These are phyloP conservation scores for Punctularia strigosozonata DNA, from an alignment of 768 basidiomycete genomes.

Conservation along the genomic window DNA sequence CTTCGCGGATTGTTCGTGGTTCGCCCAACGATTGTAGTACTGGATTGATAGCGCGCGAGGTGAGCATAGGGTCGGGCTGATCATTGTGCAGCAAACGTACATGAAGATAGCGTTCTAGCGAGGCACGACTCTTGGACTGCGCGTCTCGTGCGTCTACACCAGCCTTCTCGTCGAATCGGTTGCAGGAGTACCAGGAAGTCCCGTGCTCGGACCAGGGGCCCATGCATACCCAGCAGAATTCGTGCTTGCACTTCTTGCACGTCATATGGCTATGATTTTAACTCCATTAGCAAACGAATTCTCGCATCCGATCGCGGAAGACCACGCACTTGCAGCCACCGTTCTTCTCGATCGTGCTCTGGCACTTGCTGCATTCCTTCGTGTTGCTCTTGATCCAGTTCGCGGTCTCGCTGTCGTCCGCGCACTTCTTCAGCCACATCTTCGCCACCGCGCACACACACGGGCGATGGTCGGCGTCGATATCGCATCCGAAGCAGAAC, in stretches of 20 bases:
- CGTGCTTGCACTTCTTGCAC: slow-evolving; percentile 97
- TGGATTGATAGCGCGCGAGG: slow-evolving; percentile 16
- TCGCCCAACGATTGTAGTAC: slow-evolving; percentile 99
- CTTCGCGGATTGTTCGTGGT: slow-evolving; percentile 98
- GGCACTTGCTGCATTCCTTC: slow-evolving; percentile 93
- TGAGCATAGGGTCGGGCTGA: neutral
- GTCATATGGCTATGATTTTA: slow-evolving; percentile 81
- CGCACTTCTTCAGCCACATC: slow-evolving; percentile 96
- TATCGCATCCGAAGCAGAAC: slow-evolving; percentile 92
- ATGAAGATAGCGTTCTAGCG: slow-evolving; percentile 91
- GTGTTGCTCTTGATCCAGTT: slow-evolving; percentile 99
- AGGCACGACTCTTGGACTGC: slow-evolving; percentile 82
- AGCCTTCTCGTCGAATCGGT: slow-evolving; percentile 89
- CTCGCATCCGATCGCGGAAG: slow-evolving; percentile 1
- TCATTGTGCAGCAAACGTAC: no score
- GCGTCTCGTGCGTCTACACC: slow-evolving; percentile 84
- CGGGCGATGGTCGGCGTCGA: slow-evolving; percentile 85
- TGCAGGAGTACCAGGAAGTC: slow-evolving; percentile 96
- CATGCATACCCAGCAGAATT: slow-evolving; percentile 99
- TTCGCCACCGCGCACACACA: slow-evolving; percentile 80
- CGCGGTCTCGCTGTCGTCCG: slow-evolving; percentile 94
- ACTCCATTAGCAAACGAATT: slow-evolving; percentile 9
- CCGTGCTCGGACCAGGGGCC: slow-evolving; percentile 98
- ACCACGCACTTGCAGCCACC: slow-evolving; percentile 95
- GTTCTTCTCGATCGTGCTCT: slow-evolving; percentile 99